phyloP scores from a whole-genome alignment of 2,329 filamentous ascomycete genomes.

The Curvularia lunata region DNA sequence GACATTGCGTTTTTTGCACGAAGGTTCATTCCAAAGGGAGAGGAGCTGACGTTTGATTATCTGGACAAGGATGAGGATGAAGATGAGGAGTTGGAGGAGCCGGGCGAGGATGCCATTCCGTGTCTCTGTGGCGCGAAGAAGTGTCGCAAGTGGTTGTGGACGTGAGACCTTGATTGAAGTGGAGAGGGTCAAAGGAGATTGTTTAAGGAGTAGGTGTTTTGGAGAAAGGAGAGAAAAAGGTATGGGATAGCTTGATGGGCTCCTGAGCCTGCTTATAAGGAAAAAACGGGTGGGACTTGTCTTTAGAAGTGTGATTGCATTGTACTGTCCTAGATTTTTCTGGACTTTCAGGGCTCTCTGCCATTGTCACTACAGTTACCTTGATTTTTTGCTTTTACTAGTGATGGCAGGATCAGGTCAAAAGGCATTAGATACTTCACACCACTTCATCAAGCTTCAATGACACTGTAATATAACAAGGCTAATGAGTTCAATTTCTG shows the following conservation, averaged over 20 bases:
- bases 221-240: background rate
- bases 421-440: background rate
- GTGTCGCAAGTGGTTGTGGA: conserved; percentile 74
- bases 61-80: conserved; percentile 71
- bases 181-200: background rate
- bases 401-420: background rate
- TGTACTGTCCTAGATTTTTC: background rate
- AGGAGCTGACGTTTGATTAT: conserved; percentile 83
- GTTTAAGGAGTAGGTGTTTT: too few species aligned
- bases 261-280: background rate
- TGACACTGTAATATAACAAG: background rate
- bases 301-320: background rate
- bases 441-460: background rate
- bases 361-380: background rate
- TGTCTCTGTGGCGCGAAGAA: conserved; percentile 67
- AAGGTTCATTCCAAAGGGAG: conserved; percentile 66
- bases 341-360: background rate
- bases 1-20: conserved; percentile 79
- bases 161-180: conserved; percentile 22
- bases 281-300: background rate
- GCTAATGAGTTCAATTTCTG: background rate
- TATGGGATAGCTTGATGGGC: background rate
- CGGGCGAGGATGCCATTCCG: conserved; percentile 54
- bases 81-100: conserved; percentile 59
- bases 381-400: too few species aligned